A percentile compares a stretch with the other conserved stretches of the same genome.
Conservation (phyloP, 805 yeast genomes). For the Candida vartiovaarae region DNA sequence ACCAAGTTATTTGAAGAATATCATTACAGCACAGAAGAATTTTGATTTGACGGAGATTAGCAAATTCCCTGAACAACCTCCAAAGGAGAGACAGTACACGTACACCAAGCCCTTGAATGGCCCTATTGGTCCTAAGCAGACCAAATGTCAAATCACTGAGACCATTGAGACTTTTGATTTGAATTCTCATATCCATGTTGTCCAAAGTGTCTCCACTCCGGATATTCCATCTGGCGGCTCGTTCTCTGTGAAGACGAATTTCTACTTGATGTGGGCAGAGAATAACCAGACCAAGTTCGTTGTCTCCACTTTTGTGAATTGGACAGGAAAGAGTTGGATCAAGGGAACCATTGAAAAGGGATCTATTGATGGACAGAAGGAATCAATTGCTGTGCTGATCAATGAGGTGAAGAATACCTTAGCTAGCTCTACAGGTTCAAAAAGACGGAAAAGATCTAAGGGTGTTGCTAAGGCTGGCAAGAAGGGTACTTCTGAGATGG, state of each 20-base stretch:
- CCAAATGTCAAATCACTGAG: conserved; percentile 62
- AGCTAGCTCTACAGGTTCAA: conserved; percentile 9
- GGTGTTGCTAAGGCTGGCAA: conserved; percentile 2
- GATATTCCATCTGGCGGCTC: conserved; percentile 87
- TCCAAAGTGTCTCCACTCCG: conserved; percentile 67
- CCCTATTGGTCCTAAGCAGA: conserved; percentile 89
- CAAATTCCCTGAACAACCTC: conserved; percentile 27
- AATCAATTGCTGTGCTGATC: conserved; percentile 40
- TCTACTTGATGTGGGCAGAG: conserved; percentile 58
- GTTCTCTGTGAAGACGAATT: conserved; percentile 54
- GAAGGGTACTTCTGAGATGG: not conserved
- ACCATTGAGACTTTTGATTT: conserved; percentile 49
- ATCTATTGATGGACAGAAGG: conserved; percentile 67
- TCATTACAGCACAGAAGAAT: conserved; percentile 55
- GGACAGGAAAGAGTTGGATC: conserved; percentile 75
- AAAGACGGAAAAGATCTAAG: conserved; percentile 13
- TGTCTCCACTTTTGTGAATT: conserved; percentile 52
- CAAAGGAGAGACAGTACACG: conserved; percentile 41
- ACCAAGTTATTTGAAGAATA: conserved; percentile 36
- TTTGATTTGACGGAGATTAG: conserved; percentile 44
- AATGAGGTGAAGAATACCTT: conserved; percentile 31
- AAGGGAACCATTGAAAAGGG: conserved; percentile 74
- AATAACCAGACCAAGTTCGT: conserved; percentile 45
- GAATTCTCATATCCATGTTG: conserved; percentile 49
- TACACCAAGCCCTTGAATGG: conserved; percentile 72